These are phyloP conservation scores for Candida pseudoglaebosa DNA, from an alignment of 805 yeast genomes.

Conservation along the genomic window DNA sequence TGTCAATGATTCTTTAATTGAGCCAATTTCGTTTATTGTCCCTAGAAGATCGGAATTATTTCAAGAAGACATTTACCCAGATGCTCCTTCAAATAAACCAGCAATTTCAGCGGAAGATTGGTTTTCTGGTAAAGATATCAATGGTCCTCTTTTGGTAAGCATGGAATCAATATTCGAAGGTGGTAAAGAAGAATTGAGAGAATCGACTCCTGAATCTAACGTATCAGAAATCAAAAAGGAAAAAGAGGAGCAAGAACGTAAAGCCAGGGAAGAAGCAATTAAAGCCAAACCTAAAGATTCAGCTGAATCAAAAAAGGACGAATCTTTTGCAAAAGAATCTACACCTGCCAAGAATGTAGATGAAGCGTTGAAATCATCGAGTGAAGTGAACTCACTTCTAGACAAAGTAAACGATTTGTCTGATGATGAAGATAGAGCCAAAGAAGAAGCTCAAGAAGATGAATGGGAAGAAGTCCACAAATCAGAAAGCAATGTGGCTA, in stretches of 20 bases:
- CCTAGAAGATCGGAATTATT: conserved; percentile 93
- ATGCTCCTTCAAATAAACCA: conserved; percentile 75
- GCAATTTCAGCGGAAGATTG: conserved; percentile 80
- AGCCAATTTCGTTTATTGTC: conserved; percentile 88
- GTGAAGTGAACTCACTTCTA: conserved; percentile 31
- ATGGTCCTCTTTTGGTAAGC: conserved; percentile 75
- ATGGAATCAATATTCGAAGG: conserved; percentile 84
- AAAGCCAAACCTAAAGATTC: conserved; percentile 11
- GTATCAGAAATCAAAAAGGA: conserved; percentile 24
- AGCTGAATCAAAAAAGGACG: conserved; percentile 8
- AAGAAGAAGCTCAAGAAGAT: conserved; percentile 27
- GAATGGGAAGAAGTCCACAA: conserved; percentile 40
- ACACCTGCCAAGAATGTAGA: conserved; percentile 27
- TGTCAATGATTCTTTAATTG: conserved; percentile 78
- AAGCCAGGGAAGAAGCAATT: conserved; percentile 11
- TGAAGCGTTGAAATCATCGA: conserved; percentile 33
- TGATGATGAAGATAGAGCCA: conserved; percentile 32
- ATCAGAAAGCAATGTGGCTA: conserved; percentile 14
- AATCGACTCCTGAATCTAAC: conserved; percentile 32
- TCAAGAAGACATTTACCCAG: conserved; percentile 91
- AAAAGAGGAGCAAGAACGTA: conserved; percentile 17
- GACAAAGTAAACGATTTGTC: conserved; percentile 36
- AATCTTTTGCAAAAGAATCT: conserved; percentile 10
- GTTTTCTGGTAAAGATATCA: conserved; percentile 71
- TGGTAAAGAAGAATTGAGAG: conserved; percentile 45